These are phyloP conservation scores for Aspergillus transmontanensis DNA, from an alignment of 2,329 filamentous ascomycete species.

Conservation along the genomic window DNA sequence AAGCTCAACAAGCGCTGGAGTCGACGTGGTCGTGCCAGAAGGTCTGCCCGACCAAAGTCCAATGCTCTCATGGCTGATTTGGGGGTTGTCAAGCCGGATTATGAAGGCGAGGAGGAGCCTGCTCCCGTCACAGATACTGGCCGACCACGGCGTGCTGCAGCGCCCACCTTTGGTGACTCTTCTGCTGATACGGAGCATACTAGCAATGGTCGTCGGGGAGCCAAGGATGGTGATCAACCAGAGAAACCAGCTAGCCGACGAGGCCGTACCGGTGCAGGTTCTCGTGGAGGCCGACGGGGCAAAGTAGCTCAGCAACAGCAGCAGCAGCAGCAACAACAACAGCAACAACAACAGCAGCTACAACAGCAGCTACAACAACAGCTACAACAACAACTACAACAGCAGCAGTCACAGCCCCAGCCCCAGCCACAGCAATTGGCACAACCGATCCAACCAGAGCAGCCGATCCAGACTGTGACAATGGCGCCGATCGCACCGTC, in stretches of 20 bases:
- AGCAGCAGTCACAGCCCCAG: constrained; percentile 22
- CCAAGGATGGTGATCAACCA: constrained; percentile 38
- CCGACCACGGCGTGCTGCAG: constrained; percentile 51
- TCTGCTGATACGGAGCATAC: constrained; percentile 34
- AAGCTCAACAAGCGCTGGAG: constrained; percentile 51
- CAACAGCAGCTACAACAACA: constrained; percentile 21
- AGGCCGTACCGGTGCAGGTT: constrained; percentile 33
- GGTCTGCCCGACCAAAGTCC: constrained; percentile 46
- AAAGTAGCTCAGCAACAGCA: constrained; percentile 37
- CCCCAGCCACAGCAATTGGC: constrained; percentile 22
- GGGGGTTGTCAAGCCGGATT: constrained; percentile 44
- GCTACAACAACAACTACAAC: constrained; percentile 20
- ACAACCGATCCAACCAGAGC: constrained; percentile 14
- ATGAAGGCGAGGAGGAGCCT: constrained; percentile 48
- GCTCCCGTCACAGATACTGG: constrained; percentile 53
- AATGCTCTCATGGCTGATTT: constrained; percentile 53
- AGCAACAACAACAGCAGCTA: constrained; percentile 19
- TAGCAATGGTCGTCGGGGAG: constrained; percentile 35
- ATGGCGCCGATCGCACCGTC: constrained; percentile 16
- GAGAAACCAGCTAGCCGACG: constrained; percentile 40
- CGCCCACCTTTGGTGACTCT: constrained; percentile 51
- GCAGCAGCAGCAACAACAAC: constrained; percentile 21
- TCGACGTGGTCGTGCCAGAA: constrained; percentile 42
- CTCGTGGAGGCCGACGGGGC: constrained; percentile 38
- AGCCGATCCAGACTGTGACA: constrained; percentile 6